Conservation (phyloP, 495 filamentous ascomycete species). For the Bacidia gigantensis region DNA sequence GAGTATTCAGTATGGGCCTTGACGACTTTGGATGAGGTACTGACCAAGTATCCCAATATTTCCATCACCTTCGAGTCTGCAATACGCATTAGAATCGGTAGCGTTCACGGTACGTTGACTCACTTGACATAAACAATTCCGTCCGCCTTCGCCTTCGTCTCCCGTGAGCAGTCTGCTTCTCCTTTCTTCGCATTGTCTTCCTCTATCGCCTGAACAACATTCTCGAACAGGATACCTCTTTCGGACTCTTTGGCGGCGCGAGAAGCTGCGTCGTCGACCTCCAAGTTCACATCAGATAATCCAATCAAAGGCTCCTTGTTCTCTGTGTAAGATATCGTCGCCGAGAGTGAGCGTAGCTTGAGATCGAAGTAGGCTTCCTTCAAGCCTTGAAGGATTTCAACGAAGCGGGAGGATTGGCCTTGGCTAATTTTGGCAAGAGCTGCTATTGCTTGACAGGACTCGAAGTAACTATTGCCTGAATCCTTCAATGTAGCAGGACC, state of each 20-base stretch:
- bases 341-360: not conserved
- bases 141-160: constrained; percentile 43
- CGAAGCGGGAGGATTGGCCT: not conserved
- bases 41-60: constrained; percentile 54
- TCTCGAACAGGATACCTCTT: not conserved
- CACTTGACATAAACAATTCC: constrained; percentile 64
- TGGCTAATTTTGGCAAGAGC: not conserved
- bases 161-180: not conserved
- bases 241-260: not conserved
- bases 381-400: not conserved
- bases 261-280: not conserved
- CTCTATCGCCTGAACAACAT: not conserved
- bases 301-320: not conserved
- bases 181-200: not conserved
- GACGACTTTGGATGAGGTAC: not conserved
- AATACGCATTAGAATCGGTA: too few relatives aligned
- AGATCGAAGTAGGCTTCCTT: not conserved
- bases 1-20: not conserved
- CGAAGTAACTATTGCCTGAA: not conserved
- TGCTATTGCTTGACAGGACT: not conserved
- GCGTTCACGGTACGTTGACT: too few relatives aligned
- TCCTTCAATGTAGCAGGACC: not conserved
- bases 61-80: constrained; percentile 33
- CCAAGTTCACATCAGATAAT: not conserved
- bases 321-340: not conserved